Evolutionary conservation across 768 basidiomycete genomes (phyloP), one percentile per base, ranked within the genome.

Genomic region (Boletus reticulatus): DNA sequence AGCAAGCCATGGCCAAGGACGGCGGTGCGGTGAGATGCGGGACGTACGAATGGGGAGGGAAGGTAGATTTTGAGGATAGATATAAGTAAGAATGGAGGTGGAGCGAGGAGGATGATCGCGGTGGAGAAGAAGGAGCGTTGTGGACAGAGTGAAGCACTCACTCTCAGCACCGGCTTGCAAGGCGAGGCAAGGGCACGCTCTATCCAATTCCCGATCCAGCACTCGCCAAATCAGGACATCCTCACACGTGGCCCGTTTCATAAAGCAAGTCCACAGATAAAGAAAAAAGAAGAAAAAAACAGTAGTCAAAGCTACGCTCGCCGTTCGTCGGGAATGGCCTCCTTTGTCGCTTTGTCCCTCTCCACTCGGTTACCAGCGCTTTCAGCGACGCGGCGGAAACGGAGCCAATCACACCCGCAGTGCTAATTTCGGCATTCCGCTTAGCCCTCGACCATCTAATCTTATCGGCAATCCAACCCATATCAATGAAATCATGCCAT

Each of bases 101-200:
- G 48, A 36, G 52, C 37, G 59, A 37, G 43, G 56, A 29, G 17
- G 44, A 45, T 31, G 54, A 50, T 64, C 27, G 54, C 16, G 51
- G 55, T 36, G 48, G 56, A 56, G 31, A 56, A 27, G 36, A 52
- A 31, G 52, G 59, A 58, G 56, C 45, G 66, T 67, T 46, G 58
- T 45, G 65, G 62, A 48, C 41, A 20, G 52, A 56, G 56, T 58
- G 52, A 12, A 12, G 34, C 34, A 36, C 6, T 12, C 34, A 14
- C 34, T 36, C 34, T 36, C 57, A 65, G 61, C 68, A 60, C 66
- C 67, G 67, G 66, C 55, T 60, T 65, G 61, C 44, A 53, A 63
- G 67, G 67, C 61, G 68, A 70, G 67, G 67, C 67, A 68, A 29
- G 67, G 67, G 68, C 67, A 70, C 57, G 63, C 66, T 52, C 62